Evolutionary conservation across 805 yeast genomes (phyloP), one percentile per base, ranked within the genome.

Genomic region (Zygosaccharomyces bailii): DNA sequence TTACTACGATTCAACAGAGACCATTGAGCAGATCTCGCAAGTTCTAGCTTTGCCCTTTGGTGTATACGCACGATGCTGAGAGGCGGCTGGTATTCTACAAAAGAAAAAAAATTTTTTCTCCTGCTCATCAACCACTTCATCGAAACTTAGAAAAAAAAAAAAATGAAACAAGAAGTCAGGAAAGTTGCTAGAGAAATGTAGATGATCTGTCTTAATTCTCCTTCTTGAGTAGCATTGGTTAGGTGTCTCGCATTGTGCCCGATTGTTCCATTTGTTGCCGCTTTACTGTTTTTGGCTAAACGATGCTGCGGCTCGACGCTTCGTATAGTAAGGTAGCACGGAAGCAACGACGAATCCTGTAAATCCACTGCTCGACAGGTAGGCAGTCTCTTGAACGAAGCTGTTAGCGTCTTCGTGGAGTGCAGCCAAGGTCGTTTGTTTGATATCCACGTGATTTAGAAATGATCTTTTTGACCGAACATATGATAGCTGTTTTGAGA

Each of bases 81-180:
- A n/a, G n/a, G n/a, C 25, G 25, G 9, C 9, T 21, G 5, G 25
- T 21, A 21, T 9, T 21, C 25, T n/a, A 21, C 25, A 21, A 34
- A 34, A 20, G 18, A 20, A 21, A 13, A 40, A 23, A 39, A 21
- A 21, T 21, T 21, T 21, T 9, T 21, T 21, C 25, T 21, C 25
- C 9, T 21, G 25, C 9, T 21, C 25, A 6, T 9, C 30, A 14
- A 6, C 4, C 8, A n/a, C n/a, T n/a, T n/a, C n/a, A n/a, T n/a
- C n/a, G n/a, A 27, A 7, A 27, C 31, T 3, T 4, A 25, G 11
- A 25, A 25, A 25, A 25, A 25, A 25, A 25, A 11, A 27, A 8
- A 41, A 25, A 25, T 16, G 14, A 35, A 42, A 18, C n/a, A n/a
- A 11, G 40, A 44, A n/a, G 35, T 16, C 19, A 18, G 27, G 10